Conservation (phyloP, 2,329 filamentous ascomycete species). For the Talaromyces sp. region DNA sequence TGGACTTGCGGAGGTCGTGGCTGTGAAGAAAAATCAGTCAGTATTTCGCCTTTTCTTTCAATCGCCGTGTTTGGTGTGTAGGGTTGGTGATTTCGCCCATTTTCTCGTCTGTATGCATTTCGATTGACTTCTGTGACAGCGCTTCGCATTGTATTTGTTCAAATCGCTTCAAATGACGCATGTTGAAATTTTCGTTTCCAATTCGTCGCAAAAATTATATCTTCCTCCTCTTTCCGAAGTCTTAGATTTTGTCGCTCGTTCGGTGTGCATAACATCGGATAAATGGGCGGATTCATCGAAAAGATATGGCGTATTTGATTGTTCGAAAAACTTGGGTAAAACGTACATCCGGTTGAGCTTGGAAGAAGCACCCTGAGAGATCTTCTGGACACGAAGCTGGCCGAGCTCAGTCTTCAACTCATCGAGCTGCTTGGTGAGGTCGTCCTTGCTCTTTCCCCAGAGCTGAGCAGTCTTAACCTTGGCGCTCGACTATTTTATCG, state of each 20-base stretch:
- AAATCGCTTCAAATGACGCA: not conserved
- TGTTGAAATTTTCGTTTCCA: not conserved
- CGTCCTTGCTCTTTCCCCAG: constrained; percentile 99
- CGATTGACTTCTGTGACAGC: not conserved
- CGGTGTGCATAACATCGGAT: constrained; percentile 15
- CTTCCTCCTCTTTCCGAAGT: constrained; percentile 9
- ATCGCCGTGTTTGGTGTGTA: not conserved
- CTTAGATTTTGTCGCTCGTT: not conserved
- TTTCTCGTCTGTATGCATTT: constrained; percentile 11
- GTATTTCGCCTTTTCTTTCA: not conserved
- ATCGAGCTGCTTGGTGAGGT: constrained; percentile 89
- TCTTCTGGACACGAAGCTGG: constrained; percentile 97
- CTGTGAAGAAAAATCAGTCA: constrained; percentile 46
- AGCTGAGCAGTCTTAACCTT: constrained; percentile 94
- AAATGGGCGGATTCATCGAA: not conserved
- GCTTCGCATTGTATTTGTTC: not conserved
- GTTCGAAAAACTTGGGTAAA: constrained; percentile 9
- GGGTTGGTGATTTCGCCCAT: not conserved
- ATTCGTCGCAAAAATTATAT: not conserved
- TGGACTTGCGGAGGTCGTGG: constrained; percentile 99
- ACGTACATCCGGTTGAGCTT: constrained; percentile 98
- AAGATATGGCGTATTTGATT: not conserved
- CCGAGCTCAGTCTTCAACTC: constrained; percentile 96
- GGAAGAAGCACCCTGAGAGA: constrained; percentile 82
- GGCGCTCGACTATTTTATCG: constrained; percentile 52